Percentiles rank a stretch among this genome's conserved stretches.
Evolutionary conservation across 148 eudicot genomes (phyloP).

Genomic region (Talinum fruticosum): DNA sequence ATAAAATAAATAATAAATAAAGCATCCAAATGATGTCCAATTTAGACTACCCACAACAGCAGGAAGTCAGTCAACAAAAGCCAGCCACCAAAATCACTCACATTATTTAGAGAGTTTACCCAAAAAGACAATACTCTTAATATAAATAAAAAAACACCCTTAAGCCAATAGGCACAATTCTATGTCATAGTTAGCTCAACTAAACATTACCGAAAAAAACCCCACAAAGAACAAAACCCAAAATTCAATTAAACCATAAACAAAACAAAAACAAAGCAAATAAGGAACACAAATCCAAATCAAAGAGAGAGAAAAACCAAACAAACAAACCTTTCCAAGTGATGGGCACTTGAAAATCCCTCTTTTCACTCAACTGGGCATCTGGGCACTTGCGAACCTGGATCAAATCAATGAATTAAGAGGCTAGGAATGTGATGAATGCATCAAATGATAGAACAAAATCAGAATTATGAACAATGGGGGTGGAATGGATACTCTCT

Average conservation of each 20-base stretch:
- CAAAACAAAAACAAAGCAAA: background rate
- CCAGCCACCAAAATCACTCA: constrained; percentile 24
- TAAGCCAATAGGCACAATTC: constrained; percentile 13
- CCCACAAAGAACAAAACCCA: constrained; percentile 4
- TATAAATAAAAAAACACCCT: background rate
- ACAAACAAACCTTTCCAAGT: background rate
- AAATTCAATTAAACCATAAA: background rate
- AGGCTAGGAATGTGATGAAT: background rate
- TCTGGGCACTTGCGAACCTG: background rate
- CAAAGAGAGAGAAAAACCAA: background rate
- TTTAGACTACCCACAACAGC: constrained; percentile 5
- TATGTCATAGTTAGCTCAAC: constrained; percentile 30
- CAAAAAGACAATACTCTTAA: background rate
- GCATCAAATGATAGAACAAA: background rate
- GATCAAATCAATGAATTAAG: background rate
- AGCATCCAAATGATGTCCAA: constrained; percentile 17
- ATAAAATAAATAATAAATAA: background rate
- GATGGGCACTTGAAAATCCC: constrained; percentile 4
- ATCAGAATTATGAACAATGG: background rate
- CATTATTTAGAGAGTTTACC: constrained; percentile 16
- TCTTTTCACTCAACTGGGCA: constrained; percentile 12
- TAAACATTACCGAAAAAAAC: constrained; percentile 16
- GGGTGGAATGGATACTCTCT: too few species aligned
- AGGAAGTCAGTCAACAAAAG: constrained; percentile 23
- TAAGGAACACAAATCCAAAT: background rate